Percentiles rank a stretch among this genome's conserved stretches.
These are phyloP conservation scores for Monosporozyma siamensis DNA, from an alignment of 805 yeast genomes.

Conservation along the genomic window DNA sequence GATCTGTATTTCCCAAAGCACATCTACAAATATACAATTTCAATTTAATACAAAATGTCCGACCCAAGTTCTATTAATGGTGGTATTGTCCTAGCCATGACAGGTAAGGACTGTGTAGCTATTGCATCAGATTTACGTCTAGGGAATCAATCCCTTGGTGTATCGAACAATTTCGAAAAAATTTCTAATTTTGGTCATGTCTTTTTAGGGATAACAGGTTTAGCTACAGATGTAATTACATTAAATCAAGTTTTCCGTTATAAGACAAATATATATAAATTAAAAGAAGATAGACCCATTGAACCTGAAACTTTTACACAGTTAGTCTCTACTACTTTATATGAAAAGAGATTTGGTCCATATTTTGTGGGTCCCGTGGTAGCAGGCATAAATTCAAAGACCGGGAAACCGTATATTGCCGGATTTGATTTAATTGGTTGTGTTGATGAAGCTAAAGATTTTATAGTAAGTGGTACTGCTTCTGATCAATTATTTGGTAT, in stretches of 20 bases:
- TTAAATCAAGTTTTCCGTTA: constrained; percentile 71
- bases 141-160: constrained; percentile 88
- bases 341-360: constrained; percentile 90
- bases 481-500: constrained; percentile 95
- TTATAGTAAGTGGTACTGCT: constrained; percentile 93
- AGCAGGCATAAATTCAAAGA: constrained; percentile 82
- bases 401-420: constrained; percentile 81
- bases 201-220: constrained; percentile 85
- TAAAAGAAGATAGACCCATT: constrained; percentile 82
- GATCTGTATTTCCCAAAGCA: too few species aligned
- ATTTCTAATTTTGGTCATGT: constrained; percentile 79
- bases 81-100: constrained; percentile 98
- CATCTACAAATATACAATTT: background rate
- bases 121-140: constrained; percentile 92
- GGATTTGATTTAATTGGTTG: constrained; percentile 96
- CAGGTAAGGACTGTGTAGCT: constrained; percentile 96
- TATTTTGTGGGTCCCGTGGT: constrained; percentile 95
- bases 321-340: constrained; percentile 79
- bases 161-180: constrained; percentile 88
- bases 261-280: constrained; percentile 79
- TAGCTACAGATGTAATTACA: constrained; percentile 89
- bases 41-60: constrained; percentile 37
- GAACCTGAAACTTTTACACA: constrained; percentile 94
- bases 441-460: constrained; percentile 89
- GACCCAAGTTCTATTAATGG: constrained; percentile 78